These are phyloP conservation scores for Mitragyna speciosa DNA, from an alignment of 257 asterid species.

Conservation along the genomic window DNA sequence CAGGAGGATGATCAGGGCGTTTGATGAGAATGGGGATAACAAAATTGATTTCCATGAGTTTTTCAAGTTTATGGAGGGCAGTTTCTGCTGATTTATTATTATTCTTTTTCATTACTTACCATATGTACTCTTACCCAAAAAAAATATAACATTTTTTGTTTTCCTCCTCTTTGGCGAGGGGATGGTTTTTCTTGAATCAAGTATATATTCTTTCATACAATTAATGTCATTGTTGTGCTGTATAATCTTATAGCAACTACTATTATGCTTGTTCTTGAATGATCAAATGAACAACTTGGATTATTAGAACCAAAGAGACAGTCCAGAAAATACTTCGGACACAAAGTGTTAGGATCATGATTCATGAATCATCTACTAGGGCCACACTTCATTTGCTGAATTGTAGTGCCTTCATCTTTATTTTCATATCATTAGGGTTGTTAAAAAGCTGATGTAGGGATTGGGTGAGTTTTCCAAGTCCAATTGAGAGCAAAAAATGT, in stretches of 20 bases:
- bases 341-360: neutral
- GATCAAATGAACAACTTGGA: neutral
- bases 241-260: neutral
- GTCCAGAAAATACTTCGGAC: neutral
- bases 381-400: neutral
- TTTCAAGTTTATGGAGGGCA: constrained; percentile 30
- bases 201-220: neutral
- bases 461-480: too few species aligned
- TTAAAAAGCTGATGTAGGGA: too few species aligned
- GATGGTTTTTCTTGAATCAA: neutral
- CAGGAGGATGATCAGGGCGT: constrained; percentile 58
- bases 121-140: neutral
- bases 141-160: neutral
- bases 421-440: too few species aligned
- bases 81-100: neutral
- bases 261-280: neutral
- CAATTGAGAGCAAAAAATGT: too few species aligned
- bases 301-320: neutral
- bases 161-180: neutral
- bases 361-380: neutral
- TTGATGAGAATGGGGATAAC: constrained; percentile 69
- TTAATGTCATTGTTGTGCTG: neutral
- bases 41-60: constrained; percentile 64
- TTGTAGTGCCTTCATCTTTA: too few species aligned
- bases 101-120: neutral